Evolutionary conservation across 306 rosid genomes (phyloP).

Genomic region (Trichosanthes truncata): DNA sequence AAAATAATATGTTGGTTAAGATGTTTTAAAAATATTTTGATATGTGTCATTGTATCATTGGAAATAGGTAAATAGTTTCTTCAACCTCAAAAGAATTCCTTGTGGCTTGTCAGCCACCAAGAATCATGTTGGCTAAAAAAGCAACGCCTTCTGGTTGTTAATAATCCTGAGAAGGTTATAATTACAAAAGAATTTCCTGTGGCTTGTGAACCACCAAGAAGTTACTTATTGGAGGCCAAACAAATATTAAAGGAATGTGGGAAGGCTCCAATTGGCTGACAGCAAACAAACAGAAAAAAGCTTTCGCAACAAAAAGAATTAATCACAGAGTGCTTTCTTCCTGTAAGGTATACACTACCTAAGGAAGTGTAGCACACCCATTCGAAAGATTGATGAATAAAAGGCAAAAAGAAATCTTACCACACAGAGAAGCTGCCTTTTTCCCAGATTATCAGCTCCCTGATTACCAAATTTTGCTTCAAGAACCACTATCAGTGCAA

Average conservation of each 20-base stretch:
- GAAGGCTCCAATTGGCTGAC: background rate
- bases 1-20: background rate
- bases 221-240: background rate
- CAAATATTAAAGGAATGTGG: background rate
- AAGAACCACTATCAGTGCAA: constrained; percentile 89
- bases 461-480: constrained; percentile 85
- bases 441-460: constrained; percentile 74
- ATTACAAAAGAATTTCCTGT: background rate
- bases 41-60: background rate
- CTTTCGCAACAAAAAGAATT: background rate
- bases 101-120: background rate
- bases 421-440: constrained; percentile 97
- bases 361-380: background rate
- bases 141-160: background rate
- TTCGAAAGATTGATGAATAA: background rate
- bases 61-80: background rate
- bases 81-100: background rate
- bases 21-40: background rate
- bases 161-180: background rate
- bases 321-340: background rate
- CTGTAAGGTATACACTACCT: background rate
- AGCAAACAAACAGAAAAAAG: background rate
- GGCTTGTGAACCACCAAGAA: background rate
- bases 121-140: background rate
- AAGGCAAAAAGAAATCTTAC: constrained; percentile 21